Evolutionary conservation across 257 asterid genomes (phyloP), one percentile per base, ranked within the genome.

Genomic region (Echium plantagineum): DNA sequence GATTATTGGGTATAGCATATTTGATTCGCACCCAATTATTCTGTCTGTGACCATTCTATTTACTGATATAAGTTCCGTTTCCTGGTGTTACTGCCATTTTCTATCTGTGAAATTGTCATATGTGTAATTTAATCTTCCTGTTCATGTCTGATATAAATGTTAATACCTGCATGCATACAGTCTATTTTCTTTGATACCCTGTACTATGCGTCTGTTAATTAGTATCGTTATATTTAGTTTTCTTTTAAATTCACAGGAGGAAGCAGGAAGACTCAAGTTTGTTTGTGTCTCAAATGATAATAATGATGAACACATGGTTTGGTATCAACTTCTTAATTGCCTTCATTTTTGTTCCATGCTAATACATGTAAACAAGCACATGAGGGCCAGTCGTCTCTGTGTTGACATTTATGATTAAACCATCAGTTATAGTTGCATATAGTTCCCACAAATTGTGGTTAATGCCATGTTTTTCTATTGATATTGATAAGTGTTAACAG

Each of bases 241-340:
- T 57, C 73, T 66, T 42, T n/a, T 49, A 60, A 67, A 28, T 62
- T 75, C 31, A 47, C 87, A 93, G 99, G 99, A 93, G 80, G 96
- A 83, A 78, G 77, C 94, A 21, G 99, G 97, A 72, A 77, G 59
- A 32, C 85, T 93, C 67, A 86, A 80, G 74, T 93, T 93, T 61
- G 91, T 74, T 16, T 93, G 95, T 61, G 95, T 85, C 65, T 86
- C 96, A 30, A 93, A 93, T 70, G 99, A 93, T 74, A 83, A 90
- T 59, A 48, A 67, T 61, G 97, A 89, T 74, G 71, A 83, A 64
- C 97, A 93, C 75, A 93, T 93, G 99, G 69, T 89, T 71, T 93
- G 99, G 99, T 93, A 93, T 69, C 57, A 58, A 15, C 59, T 73
- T 69, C 58, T 62, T 0, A 18, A 6, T 54, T 51, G 12, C 32